Base-by-base conservation (phyloP, 345 rosid genomes). In the Crucihimalaya himalaica region DNA sequence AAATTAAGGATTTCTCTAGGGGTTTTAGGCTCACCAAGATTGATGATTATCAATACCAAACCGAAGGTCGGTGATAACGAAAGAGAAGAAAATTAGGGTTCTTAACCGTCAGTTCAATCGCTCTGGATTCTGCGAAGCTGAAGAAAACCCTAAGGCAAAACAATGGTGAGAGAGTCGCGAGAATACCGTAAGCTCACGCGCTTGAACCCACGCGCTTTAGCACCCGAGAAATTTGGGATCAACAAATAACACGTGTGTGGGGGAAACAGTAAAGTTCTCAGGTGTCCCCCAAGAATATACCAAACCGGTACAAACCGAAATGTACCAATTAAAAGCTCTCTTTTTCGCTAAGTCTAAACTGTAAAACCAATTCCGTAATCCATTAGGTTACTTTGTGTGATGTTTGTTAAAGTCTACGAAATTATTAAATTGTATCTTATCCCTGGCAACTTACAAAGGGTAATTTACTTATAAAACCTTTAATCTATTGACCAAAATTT, bases 141-240 rank as follows among this genome's bases (percentile, higher is more conserved):
- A 45, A 45, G 19, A 46, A 71, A 77, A 70, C 72, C 77, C 77
- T 64, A 71, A 42, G 29, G 13, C 12, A 14, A 31, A 43, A 27
- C 76, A 46, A 64, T 61, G 58, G 39, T 9, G 55, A 21, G 68
- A 61, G 54, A 19, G 42, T 50, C 70, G 58, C 40, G 37, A 54
- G 66, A 63, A 40, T 59, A 39, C 37, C 51, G 59, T 43, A 10
- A 8, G 27, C 47, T 54, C 63, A 68, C 72, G 72, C 71, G 71
- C 62, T 67, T 29, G 0, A 21, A 11, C 29, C 3, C 70, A 63
- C 76, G 70, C 77, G 70, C 70, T 54, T 42, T 8, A 31, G 16
- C 18, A 59, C 39, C 58, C 68, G 51, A 60, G 2, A 27, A 8
- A 16, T 16, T 37, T 3, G 68, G 75, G 28, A 18, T 35, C 47